Evolutionary conservation across 2,329 filamentous ascomycete genomes (phyloP), one percentile per base, ranked within the genome.

Genomic region (Alternaria sp.): DNA sequence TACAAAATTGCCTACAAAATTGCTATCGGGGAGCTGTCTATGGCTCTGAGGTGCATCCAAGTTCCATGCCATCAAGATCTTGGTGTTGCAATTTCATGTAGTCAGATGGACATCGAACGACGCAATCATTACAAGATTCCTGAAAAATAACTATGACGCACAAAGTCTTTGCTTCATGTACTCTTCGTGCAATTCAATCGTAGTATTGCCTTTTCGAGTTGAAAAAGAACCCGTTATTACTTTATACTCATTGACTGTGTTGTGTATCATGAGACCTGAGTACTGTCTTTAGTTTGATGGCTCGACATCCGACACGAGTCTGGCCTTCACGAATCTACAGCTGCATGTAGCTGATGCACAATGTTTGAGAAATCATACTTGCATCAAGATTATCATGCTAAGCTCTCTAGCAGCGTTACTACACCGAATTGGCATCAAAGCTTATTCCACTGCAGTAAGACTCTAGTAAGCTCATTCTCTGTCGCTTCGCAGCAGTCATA

Each of bases 401-500:
- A 16, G 12, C 9, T 16, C 6, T 16, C 0, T 24, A 6, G 22
- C 20, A 24, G 1, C 4, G 6, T 7, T 14, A 3, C 4, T 24
- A 9, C 9, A 11, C 12, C 3, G 12, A 7, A 2, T 24, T 16
- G 12, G 11, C 12, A 42, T 14, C 4, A 8, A 16, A 20, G 14
- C 5, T 16, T 6, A 42, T 3, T 7, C 8, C 4, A 42, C 7
- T 1, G 20, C 1, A 24, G 7, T 7, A 24, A 42, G 20, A 16
- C 39, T 42, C 5, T 1, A 16, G 0, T 4, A 6, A 24, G 11
- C 9, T 14, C 7, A n/a, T 11, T 16, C 4, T 24, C 4, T 18
- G 0, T 42, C 7, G 18, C 5, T 7, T 2, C 0, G 4, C 1
- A 22, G 11, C 12, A 22, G 18, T 12, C 1, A 14, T 14, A 22